A percentile compares a stretch with the other conserved stretches of the same genome.
Evolutionary conservation across 495 filamentous ascomycete species (phyloP).

Genomic region (Diplogelasinospora grovesii): DNA sequence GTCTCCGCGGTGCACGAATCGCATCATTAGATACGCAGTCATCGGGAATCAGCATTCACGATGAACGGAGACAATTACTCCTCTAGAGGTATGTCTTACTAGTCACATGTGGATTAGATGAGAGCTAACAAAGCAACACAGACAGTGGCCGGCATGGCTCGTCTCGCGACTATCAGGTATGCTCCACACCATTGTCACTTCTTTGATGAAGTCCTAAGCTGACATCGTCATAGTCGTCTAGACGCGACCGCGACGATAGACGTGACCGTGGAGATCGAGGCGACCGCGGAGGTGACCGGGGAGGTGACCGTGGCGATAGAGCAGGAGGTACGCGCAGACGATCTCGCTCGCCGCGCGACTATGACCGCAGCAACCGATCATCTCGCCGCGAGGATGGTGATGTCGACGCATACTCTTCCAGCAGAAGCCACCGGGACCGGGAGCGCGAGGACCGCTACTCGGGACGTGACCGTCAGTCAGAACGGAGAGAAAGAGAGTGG

Average conservation of each 20-base stretch:
- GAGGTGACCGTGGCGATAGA: constrained; percentile 40
- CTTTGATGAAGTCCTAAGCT: background rate
- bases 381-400: constrained; percentile 61
- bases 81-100: constrained; percentile 57
- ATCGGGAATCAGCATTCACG: constrained; percentile 25
- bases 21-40: constrained; percentile 5
- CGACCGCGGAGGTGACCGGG: constrained; percentile 37
- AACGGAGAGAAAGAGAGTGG: constrained; percentile 48
- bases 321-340: constrained; percentile 52
- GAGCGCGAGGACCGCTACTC: constrained; percentile 87
- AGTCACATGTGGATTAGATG: constrained; percentile 11
- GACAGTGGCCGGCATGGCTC: constrained; percentile 61
- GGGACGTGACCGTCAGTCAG: constrained; percentile 46
- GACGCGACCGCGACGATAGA: constrained; percentile 47
- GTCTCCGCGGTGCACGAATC: constrained; percentile 3
- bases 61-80: constrained; percentile 91
- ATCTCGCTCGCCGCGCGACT: constrained; percentile 69
- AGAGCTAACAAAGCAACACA: constrained; percentile 18
- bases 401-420: constrained; percentile 82
- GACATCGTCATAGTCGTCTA: constrained; percentile 15
- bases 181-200: constrained; percentile 11
- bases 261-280: constrained; percentile 41
- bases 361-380: constrained; percentile 36
- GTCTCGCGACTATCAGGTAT: constrained; percentile 68
- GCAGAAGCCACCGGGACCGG: constrained; percentile 80